Base-by-base conservation (phyloP, 2,329 filamentous ascomycete genomes). In the Arthroderma sp. region DNA sequence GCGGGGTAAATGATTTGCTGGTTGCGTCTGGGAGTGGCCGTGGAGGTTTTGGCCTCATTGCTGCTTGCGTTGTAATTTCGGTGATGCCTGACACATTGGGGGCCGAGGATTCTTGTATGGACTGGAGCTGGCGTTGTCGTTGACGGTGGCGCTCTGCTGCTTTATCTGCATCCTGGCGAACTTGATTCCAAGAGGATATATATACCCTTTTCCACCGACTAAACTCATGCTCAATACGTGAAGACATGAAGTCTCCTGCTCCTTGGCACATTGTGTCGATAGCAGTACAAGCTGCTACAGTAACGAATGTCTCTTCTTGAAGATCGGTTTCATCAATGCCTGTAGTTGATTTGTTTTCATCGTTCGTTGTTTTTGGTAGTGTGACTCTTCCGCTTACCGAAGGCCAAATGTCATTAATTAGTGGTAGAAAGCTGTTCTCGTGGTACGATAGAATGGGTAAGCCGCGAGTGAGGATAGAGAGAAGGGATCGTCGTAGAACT, bases 361-460 rank as follows among this genome's bases (percentile, higher is more conserved):
- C 27, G 80, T 72, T n/a, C 72, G 70, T 1, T 82, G 67, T 57
- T 3, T 58, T 53, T n/a, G 64, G 60, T 31, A 62, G 56, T 11
- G 56, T 56, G 40, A 66, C 57, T 38, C 62, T 55, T 2, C 58
- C 53, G 8, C 60, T 59, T 4, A 94, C 68, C 5, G 93, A 82
- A 0, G 88, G 87, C 89, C 89, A 98, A 5, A 96, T 70, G 3
- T 83, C 81, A 62, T 96, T 91, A 53, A 96, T 79, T 0, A 96
- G 72, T 0, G 91, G 91, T 1, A 98, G 66, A 59, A 94, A 95
- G 0, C 79, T 77, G 49, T 88, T 80, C 58, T 94, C 83, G 52
- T 95, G 80, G 3, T 70, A 71, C 0, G 82, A 76, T 3, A 98
- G 74, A 1, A 83, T 73, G 1, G 81, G 76, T 4, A 82, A 75